phyloP scores from a whole-genome alignment of 179 eudicot species.

The Silene vulgaris region DNA sequence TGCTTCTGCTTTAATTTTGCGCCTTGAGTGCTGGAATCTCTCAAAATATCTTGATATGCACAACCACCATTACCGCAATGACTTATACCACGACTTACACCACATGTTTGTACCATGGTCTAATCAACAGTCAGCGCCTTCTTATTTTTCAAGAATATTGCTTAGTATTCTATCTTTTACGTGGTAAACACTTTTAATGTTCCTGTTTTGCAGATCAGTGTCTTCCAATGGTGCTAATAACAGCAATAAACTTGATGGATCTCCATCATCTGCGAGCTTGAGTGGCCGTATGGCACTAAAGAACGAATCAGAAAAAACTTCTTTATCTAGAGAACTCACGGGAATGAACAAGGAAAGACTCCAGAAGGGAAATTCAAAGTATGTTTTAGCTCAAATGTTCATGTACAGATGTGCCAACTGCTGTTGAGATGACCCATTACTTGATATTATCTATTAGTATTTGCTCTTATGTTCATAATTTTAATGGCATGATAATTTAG shows the following conservation, averaged over 20 bases:
- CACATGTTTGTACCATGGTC: background rate
- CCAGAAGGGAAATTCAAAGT: constrained; percentile 65
- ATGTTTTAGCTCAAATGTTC: constrained; percentile 25
- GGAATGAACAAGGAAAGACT: constrained; percentile 61
- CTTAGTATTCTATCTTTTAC: background rate
- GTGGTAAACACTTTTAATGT: background rate
- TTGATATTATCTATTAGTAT: constrained; percentile 7
- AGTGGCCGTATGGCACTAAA: constrained; percentile 45
- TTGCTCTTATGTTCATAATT: constrained; percentile 6
- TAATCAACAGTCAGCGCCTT: background rate
- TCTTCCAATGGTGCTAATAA: constrained; percentile 45
- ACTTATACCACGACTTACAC: too few species aligned
- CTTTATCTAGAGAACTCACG: constrained; percentile 47
- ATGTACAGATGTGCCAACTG: constrained; percentile 8
- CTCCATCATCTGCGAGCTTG: constrained; percentile 43
- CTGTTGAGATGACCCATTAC: background rate
- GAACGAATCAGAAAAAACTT: constrained; percentile 57
- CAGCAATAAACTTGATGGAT: constrained; percentile 44
- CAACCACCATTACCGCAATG: background rate
- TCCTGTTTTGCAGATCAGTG: constrained; percentile 48
- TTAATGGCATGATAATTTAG: constrained; percentile 11
- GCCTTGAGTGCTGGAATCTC: too few species aligned
- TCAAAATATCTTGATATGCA: too few species aligned
- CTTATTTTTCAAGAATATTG: background rate
- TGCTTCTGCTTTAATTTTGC: too few species aligned